These are phyloP conservation scores for Sambucus nigra DNA, from an alignment of 129 eudicot genomes.

Conservation along the genomic window DNA sequence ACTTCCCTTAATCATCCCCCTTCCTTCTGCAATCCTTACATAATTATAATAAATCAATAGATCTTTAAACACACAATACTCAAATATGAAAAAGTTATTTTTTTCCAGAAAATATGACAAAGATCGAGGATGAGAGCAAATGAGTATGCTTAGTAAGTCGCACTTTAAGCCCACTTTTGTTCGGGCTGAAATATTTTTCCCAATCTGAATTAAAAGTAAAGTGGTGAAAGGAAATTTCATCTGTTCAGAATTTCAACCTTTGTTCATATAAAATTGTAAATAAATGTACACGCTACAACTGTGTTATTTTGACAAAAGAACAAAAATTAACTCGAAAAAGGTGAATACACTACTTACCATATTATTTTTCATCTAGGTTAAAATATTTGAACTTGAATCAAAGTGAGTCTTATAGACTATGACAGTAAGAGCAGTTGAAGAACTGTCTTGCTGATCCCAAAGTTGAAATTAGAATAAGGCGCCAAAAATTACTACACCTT, in stretches of 20 bases:
- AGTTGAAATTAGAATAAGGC: background rate
- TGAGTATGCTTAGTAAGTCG: background rate
- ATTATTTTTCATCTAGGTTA: background rate
- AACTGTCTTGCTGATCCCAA: background rate
- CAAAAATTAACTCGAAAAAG: too few relatives aligned
- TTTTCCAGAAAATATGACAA: too few relatives aligned
- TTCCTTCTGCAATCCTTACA: conserved; percentile 49
- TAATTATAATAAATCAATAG: background rate
- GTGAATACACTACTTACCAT: too few relatives aligned
- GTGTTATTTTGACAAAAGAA: too few relatives aligned
- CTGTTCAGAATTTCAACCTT: too few relatives aligned
- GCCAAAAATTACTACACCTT: conserved; percentile 38
- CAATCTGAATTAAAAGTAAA: too few relatives aligned
- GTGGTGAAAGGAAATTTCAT: too few relatives aligned
- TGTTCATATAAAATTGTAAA: too few relatives aligned
- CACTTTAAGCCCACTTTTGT: background rate
- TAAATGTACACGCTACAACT: too few relatives aligned
- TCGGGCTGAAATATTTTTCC: too few relatives aligned
- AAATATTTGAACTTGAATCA: too few relatives aligned
- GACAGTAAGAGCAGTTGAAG: background rate
- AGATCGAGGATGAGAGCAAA: background rate
- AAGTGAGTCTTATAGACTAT: too few relatives aligned
- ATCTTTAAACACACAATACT: background rate
- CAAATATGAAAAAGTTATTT: background rate
- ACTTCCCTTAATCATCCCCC: conserved; percentile 85